Percentiles rank a stretch among this genome's conserved stretches.
Evolutionary conservation across 441 rosid genomes (phyloP).

Genomic region (Gossypium gossypioides): DNA sequence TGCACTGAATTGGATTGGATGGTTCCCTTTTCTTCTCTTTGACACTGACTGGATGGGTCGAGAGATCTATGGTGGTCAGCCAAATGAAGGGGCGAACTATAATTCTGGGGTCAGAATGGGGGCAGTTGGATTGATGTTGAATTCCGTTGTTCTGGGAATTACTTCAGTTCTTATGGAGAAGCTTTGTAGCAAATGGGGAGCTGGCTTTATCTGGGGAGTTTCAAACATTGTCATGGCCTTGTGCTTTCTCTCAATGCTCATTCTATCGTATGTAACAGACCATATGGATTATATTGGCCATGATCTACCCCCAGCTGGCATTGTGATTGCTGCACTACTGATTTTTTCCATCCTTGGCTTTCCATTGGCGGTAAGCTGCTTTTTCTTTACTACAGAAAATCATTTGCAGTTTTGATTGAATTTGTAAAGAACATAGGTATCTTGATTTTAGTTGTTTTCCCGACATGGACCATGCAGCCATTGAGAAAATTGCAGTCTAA

Average conservation of each 20-base stretch:
- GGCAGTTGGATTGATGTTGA: conserved; percentile 82
- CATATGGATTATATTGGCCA: conserved; percentile 47
- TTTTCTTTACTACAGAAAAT: conserved; percentile 9
- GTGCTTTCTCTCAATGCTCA: conserved; percentile 74
- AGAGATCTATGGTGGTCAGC: conserved; percentile 81
- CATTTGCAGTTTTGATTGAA: background rate
- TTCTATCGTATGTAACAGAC: conserved; percentile 46
- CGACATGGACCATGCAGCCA: background rate
- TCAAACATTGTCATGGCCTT: conserved; percentile 75
- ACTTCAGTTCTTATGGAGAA: conserved; percentile 92
- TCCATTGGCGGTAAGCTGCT: conserved; percentile 79
- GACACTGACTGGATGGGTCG: conserved; percentile 99
- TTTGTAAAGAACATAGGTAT: background rate
- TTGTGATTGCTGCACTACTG: conserved; percentile 51
- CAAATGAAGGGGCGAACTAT: conserved; percentile 57
- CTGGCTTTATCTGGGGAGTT: conserved; percentile 89
- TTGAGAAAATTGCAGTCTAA: background rate
- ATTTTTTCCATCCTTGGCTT: conserved; percentile 73
- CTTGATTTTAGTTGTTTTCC: background rate
- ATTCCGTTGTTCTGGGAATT: conserved; percentile 75
- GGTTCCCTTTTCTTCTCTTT: conserved; percentile 92
- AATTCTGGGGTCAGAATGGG: conserved; percentile 79
- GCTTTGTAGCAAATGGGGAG: conserved; percentile 88
- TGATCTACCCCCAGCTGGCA: conserved; percentile 58
- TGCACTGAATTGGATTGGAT: conserved; percentile 86